A percentile compares a stretch with the other conserved stretches of the same genome.
Evolutionary conservation across 768 basidiomycete genomes (phyloP).

Genomic region (Thelephora aurantiotincta): DNA sequence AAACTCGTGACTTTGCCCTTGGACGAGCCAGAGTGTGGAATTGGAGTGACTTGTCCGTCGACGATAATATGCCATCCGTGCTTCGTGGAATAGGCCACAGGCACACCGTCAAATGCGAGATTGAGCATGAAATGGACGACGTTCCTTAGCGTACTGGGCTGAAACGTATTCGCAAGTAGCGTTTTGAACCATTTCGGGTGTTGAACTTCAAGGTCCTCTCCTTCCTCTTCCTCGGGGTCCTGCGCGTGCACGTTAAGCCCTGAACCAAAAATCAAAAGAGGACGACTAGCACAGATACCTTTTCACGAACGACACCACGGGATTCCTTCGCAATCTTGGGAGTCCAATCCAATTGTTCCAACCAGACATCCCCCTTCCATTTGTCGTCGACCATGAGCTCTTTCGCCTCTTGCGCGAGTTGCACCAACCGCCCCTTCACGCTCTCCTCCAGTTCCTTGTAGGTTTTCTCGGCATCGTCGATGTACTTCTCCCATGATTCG

Average conservation of each 20-base stretch:
- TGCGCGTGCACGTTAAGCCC: too few relatives aligned
- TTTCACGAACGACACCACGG: conserved; percentile 34
- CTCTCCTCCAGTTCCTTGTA: conserved; percentile 59
- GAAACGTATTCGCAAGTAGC: conserved; percentile 30
- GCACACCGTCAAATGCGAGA: conserved; percentile 44
- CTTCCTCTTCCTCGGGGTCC: background rate
- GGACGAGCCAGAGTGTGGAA: conserved; percentile 24
- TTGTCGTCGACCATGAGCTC: conserved; percentile 30
- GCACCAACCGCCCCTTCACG: conserved; percentile 45
- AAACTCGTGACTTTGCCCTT: conserved; percentile 30
- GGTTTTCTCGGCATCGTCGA: conserved; percentile 61
- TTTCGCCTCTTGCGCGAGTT: conserved; percentile 49
- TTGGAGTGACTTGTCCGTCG: conserved; percentile 19
- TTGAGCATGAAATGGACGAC: conserved; percentile 57
- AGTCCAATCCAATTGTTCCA: conserved; percentile 90
- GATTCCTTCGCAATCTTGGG: conserved; percentile 67
- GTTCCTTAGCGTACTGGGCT: conserved; percentile 28
- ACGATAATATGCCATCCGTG: conserved; percentile 57
- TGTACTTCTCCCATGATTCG: conserved; percentile 75
- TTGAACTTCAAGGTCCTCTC: background rate
- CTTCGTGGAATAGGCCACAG: conserved; percentile 36
- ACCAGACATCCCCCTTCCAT: conserved; percentile 72
- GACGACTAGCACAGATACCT: conserved; percentile 10
- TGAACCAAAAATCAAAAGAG: background rate
- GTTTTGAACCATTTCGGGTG: conserved; percentile 46